A percentile compares a stretch with the other conserved stretches of the same genome.
These are phyloP conservation scores for Friedmanniomyces simplex DNA, from an alignment of 495 filamentous ascomycete genomes.

Conservation along the genomic window DNA sequence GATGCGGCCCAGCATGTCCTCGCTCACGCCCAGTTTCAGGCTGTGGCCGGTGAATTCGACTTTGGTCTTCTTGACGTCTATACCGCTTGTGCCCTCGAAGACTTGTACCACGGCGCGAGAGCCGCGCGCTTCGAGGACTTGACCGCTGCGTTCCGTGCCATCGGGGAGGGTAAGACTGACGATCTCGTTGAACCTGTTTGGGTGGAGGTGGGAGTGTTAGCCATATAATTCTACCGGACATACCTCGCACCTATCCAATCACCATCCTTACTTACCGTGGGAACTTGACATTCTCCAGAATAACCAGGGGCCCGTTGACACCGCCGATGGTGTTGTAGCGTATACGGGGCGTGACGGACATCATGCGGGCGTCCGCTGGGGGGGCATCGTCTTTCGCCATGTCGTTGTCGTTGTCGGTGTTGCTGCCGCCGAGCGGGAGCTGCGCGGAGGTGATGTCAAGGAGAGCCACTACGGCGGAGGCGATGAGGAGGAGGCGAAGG, in stretches of 20 bases:
- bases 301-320: constrained; percentile 89
- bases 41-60: constrained; percentile 96
- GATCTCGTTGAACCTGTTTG: constrained; percentile 74
- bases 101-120: constrained; percentile 91
- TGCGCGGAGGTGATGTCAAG: not conserved
- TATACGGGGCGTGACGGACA: constrained; percentile 71
- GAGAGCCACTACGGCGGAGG: not conserved
- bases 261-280: not conserved
- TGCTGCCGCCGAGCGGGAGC: not conserved
- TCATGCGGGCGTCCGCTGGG: constrained; percentile 56
- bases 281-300: constrained; percentile 75
- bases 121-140: constrained; percentile 90
- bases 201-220: not conserved
- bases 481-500: not conserved
- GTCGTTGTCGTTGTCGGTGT: not conserved
- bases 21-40: constrained; percentile 94
- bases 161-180: constrained; percentile 91
- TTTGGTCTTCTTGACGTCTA: constrained; percentile 98
- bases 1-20: constrained; percentile 98
- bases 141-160: constrained; percentile 84
- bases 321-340: constrained; percentile 98
- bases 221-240: not conserved
- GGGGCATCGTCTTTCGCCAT: constrained; percentile 10
- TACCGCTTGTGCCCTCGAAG: constrained; percentile 92
- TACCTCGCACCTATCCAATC: no score